Evolutionary conservation across 2,329 filamentous ascomycete species (phyloP).

Genomic region (Trichoderma hamatum): DNA sequence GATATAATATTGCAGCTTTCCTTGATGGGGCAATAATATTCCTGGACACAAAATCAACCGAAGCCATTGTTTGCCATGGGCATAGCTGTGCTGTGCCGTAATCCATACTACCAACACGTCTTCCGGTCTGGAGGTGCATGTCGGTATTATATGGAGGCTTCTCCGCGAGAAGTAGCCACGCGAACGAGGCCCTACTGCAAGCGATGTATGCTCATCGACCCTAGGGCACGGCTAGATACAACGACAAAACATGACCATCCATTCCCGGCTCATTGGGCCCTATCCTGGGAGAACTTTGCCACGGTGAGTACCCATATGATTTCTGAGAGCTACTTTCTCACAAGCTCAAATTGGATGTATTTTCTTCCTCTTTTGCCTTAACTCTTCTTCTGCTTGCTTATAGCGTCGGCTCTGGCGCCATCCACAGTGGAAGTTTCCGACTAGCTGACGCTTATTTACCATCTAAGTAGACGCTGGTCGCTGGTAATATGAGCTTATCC

Average conservation of each 20-base stretch:
- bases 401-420: neutral
- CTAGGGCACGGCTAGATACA: too few relatives aligned
- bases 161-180: neutral
- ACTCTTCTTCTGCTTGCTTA: neutral
- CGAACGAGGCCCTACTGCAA: neutral
- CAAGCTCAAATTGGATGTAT: neutral
- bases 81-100: neutral
- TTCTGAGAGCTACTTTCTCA: neutral
- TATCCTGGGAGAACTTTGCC: neutral
- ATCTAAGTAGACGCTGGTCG: neutral
- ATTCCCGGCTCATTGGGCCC: neutral
- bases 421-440: neutral
- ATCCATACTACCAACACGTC: neutral
- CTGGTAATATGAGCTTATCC: slow-evolving; percentile 2
- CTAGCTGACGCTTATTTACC: neutral
- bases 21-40: neutral
- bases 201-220: neutral
- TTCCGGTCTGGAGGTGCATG: neutral
- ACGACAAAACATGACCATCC: neutral
- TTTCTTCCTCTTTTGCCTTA: neutral
- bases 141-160: neutral
- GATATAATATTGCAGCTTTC: neutral
- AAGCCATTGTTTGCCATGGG: neutral
- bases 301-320: neutral
- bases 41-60: neutral